Evolutionary conservation across 1,284 basidiomycete genomes (phyloP).

Genomic region (Macrocystidia cucumis): DNA sequence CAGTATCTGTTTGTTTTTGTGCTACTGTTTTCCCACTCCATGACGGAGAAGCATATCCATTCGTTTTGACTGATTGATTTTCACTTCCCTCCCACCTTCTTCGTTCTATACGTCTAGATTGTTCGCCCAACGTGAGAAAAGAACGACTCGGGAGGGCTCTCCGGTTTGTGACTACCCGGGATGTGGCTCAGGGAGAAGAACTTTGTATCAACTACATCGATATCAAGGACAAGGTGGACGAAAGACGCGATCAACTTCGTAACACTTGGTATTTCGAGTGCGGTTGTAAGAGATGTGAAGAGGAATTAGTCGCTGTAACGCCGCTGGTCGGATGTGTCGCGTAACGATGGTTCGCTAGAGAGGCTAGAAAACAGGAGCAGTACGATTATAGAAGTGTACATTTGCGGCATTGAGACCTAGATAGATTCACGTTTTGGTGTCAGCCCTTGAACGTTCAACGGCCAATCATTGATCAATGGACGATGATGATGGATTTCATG

Average conservation of each 20-base stretch:
- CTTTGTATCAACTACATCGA: slow-evolving; percentile 52
- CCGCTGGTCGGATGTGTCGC: slow-evolving; percentile 1
- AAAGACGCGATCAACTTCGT: slow-evolving; percentile 30
- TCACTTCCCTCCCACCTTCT: neutral
- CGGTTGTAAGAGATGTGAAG: slow-evolving; percentile 32
- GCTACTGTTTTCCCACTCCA: slow-evolving; percentile 5
- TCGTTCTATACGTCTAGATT: slow-evolving; percentile 32
- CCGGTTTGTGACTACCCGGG: slow-evolving; percentile 39
- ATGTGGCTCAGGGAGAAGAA: slow-evolving; percentile 43
- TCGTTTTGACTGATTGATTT: slow-evolving; percentile 1
- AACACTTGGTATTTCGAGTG: slow-evolving; percentile 50
- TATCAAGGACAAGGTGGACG: slow-evolving; percentile 25
- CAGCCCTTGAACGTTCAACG: too few species aligned
- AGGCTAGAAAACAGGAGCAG: too few species aligned
- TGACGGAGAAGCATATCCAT: too few species aligned
- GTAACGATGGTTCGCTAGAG: too few species aligned
- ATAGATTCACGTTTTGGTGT: too few species aligned
- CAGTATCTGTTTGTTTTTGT: slow-evolving; percentile 10
- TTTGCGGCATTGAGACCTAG: too few species aligned
- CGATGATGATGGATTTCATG: too few species aligned
- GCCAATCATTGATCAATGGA: too few species aligned
- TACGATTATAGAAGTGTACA: too few species aligned
- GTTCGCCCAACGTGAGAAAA: slow-evolving; percentile 52
- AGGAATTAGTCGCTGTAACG: slow-evolving; percentile 13
- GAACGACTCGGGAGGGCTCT: slow-evolving; percentile 34